These are phyloP conservation scores for Bothriochloa decipiens DNA, from an alignment of 176 grass and related monocot genomes.

Conservation along the genomic window DNA sequence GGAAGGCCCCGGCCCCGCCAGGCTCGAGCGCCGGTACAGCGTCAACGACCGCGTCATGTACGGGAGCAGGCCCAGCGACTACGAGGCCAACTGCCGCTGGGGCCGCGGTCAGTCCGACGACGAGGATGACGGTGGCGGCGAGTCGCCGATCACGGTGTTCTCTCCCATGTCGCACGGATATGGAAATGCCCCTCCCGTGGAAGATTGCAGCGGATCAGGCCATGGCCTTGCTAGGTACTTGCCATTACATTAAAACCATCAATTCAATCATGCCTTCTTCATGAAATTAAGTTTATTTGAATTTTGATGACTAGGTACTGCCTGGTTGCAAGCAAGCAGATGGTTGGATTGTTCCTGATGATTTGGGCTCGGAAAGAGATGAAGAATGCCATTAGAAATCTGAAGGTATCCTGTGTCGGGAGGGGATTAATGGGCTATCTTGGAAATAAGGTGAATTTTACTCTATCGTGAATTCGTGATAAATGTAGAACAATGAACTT, in stretches of 20 bases:
- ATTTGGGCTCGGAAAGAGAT: constrained; percentile 77
- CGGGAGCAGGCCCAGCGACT: constrained; percentile 81
- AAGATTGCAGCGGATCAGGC: constrained; percentile 53
- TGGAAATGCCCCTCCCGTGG: constrained; percentile 37
- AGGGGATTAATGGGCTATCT: constrained; percentile 94
- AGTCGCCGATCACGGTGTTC: constrained; percentile 61
- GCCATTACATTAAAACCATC: not conserved
- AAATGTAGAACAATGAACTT: not conserved
- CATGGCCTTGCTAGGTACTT: constrained; percentile 54
- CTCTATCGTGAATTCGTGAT: not conserved
- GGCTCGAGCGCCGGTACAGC: constrained; percentile 79
- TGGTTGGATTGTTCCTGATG: constrained; percentile 90
- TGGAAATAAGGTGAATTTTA: constrained; percentile 73
- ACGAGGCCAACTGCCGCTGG: constrained; percentile 67
- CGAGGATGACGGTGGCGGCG: constrained; percentile 41
- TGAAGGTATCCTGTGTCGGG: constrained; percentile 88
- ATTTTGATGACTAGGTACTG: constrained; percentile 53
- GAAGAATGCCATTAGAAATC: constrained; percentile 73
- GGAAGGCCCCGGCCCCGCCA: constrained; percentile 47
- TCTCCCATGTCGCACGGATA: constrained; percentile 79
- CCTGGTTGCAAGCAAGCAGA: constrained; percentile 92
- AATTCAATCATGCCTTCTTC: not conserved
- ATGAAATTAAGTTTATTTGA: not conserved
- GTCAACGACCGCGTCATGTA: constrained; percentile 77
- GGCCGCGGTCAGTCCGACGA: constrained; percentile 51